phyloP scores from a whole-genome alignment of 306 rosid species.

The Rosa persica region DNA sequence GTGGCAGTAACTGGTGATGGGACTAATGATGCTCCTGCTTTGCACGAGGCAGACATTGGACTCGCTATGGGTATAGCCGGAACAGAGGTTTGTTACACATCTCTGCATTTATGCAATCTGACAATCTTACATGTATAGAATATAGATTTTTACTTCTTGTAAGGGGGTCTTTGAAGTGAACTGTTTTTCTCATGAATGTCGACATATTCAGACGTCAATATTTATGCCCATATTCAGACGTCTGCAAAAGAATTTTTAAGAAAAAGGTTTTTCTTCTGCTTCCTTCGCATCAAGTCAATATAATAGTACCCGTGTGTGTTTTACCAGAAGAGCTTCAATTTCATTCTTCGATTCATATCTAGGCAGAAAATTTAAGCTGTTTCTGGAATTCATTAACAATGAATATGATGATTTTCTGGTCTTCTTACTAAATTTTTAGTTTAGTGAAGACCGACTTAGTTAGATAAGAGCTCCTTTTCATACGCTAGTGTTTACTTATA shows the following conservation, averaged over 20 bases:
- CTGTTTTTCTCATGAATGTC: background rate
- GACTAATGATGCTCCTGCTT: conserved; percentile 91
- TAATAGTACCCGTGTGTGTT: background rate
- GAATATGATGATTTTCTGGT: background rate
- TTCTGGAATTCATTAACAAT: background rate
- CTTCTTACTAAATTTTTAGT: background rate
- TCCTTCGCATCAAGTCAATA: background rate
- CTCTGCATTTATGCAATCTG: background rate
- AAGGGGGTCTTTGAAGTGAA: background rate
- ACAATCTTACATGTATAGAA: background rate
- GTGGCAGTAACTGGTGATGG: conserved; percentile 98
- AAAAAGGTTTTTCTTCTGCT: background rate
- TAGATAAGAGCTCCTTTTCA: background rate
- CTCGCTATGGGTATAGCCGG: conserved; percentile 96
- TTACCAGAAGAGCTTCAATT: background rate
- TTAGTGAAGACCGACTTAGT: background rate
- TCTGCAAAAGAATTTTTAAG: background rate
- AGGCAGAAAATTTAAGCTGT: background rate
- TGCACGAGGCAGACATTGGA: conserved; percentile 94
- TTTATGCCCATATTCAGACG: background rate
- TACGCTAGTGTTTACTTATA: background rate
- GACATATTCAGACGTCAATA: background rate
- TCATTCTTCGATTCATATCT: background rate
- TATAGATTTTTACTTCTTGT: background rate
- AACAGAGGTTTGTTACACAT: conserved; percentile 72